Evolutionary conservation across 75 land plant species (phyloP).

Genomic region (Ceratopteris richardii): DNA sequence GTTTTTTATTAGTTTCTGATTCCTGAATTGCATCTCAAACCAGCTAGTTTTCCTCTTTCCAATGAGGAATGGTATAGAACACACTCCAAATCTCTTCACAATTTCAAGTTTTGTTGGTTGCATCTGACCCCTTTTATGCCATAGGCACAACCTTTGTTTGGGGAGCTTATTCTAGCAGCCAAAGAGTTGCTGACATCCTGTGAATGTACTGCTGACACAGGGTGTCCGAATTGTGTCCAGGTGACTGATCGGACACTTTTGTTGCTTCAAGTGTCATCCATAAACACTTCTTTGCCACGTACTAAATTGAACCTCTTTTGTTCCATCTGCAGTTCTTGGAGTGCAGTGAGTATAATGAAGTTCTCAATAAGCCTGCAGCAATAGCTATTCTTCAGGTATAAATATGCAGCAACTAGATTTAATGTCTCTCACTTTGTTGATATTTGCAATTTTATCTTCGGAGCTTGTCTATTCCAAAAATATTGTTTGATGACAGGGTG

Average conservation of each 20-base stretch:
- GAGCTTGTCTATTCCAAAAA: not conserved
- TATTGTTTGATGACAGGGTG: not conserved
- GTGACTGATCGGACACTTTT: conserved; percentile 25
- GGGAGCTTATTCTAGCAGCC: conserved; percentile 67
- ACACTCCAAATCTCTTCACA: too few relatives aligned
- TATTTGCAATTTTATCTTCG: too few relatives aligned
- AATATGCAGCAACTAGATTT: too few relatives aligned
- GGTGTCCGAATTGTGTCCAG: conserved; percentile 91
- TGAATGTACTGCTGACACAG: conserved; percentile 43
- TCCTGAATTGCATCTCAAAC: too few relatives aligned
- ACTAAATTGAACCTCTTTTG: not conserved
- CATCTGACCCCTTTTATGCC: too few relatives aligned
- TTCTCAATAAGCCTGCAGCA: conserved; percentile 79
- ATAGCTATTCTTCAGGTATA: conserved; percentile 63
- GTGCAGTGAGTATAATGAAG: conserved; percentile 89
- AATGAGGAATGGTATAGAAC: too few relatives aligned
- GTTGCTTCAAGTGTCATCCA: not conserved
- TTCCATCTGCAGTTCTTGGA: conserved; percentile 47
- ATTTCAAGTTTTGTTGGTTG: too few relatives aligned
- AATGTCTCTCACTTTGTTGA: too few relatives aligned
- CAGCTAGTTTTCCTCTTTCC: too few relatives aligned
- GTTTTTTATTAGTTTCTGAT: too few relatives aligned
- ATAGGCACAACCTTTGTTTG: conserved; percentile 65
- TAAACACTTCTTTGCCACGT: not conserved
- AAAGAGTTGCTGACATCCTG: conserved; percentile 68